Evolutionary conservation across 352 stramenopile species (phyloP).

Genomic region (Phytophthora tubulina): DNA sequence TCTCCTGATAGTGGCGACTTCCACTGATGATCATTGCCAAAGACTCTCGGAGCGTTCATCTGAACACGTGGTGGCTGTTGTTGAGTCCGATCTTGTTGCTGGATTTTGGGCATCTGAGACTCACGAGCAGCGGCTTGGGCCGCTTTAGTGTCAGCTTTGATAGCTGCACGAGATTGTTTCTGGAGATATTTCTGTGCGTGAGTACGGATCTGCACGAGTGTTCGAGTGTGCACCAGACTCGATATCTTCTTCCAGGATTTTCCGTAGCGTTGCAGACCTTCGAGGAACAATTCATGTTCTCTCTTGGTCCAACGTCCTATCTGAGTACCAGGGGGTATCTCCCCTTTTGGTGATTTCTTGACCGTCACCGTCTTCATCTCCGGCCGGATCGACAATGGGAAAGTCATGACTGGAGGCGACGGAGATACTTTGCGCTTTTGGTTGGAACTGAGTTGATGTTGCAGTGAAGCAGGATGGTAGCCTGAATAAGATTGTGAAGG

Average conservation of each 20-base stretch:
- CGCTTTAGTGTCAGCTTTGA: constrained; percentile 51
- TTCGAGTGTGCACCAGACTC: constrained; percentile 80
- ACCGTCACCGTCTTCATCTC: constrained; percentile 1
- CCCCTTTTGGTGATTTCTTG: neutral
- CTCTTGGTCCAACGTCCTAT: constrained; percentile 91
- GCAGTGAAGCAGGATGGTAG: neutral
- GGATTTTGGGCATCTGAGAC: neutral
- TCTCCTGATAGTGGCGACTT: constrained; percentile 19
- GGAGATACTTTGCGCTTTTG: constrained; percentile 23
- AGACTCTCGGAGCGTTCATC: neutral
- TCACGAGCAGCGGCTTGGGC: constrained; percentile 5
- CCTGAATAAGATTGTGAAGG: constrained; percentile 11
- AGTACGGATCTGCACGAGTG: constrained; percentile 96
- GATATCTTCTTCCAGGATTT: constrained; percentile 94
- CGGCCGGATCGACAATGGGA: constrained; percentile 12
- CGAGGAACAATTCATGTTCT: constrained; percentile 91
- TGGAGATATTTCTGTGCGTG: constrained; percentile 98
- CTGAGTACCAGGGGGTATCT: constrained; percentile 33
- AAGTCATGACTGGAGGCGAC: constrained; percentile 1
- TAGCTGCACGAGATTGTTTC: constrained; percentile 76
- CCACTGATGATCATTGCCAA: constrained; percentile 8
- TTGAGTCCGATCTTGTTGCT: neutral
- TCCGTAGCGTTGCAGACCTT: constrained; percentile 86
- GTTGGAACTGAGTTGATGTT: constrained; percentile 24
- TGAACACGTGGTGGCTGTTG: constrained; percentile 15